Evolutionary conservation across 768 basidiomycete species (phyloP), one percentile per base, ranked within the genome.

Genomic region (Butyriboletus loyo): DNA sequence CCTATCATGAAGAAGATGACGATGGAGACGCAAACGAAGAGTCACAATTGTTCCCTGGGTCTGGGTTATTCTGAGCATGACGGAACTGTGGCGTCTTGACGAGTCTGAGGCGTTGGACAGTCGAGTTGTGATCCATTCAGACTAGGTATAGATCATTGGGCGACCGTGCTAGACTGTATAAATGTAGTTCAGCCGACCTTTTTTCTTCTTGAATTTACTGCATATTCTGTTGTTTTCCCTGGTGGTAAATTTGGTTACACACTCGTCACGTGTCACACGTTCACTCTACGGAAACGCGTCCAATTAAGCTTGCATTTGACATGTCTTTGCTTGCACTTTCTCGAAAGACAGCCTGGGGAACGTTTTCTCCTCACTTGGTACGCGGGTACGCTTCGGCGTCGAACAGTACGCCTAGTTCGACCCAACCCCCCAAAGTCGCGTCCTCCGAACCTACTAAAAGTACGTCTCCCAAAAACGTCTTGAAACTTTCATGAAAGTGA

Each of bases 21-120:
- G 60, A 62, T 25, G 54, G 56, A 25, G 62, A 64, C 36, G 59
- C 46, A 14, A 62, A 51, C 36, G 74, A 71, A 53, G 69, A 65
- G 38, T 73, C 71, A 14, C 75, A 66, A 55, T 38, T 77, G 49
- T 74, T 76, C 66, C 75, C 75, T 22, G 75, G 75, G 27, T 76
- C 75, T 24, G 75, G 72, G 37, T 49, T 76, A 42, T 77, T 73
- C 55, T 76, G 58, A 72, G 27, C 42, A 19, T 40, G n/a, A 17
- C 5, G 25, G 25, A 30, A 15, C 21, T 14, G 7, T 22, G 27
- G 10, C 27, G 30, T 30, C 19, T 50, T 37, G 45, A 39, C n/a
- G 19, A 10, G 14, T 32, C 24, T n/a, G 30, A 11, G 21, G 19
- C 27, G n/a, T 35, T 19, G 3, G 27, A 49, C 3, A 14, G 27